Evolutionary conservation across 441 rosid genomes (phyloP), one percentile per base, ranked within the genome.

Genomic region (Syzygium malaccense): DNA sequence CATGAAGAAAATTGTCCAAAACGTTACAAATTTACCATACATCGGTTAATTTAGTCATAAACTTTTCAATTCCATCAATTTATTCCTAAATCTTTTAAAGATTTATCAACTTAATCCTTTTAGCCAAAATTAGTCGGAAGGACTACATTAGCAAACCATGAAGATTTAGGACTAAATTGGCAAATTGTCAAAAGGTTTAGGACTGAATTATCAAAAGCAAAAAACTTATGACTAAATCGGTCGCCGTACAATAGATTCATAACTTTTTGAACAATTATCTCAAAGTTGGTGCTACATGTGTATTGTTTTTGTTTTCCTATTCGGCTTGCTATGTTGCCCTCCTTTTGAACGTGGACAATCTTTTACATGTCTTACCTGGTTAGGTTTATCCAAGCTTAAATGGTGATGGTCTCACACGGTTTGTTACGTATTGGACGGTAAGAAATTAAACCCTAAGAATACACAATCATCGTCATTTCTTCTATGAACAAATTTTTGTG

Each of bases 31-130:
- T 4, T 37, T 71, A 71, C 5, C 2, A 7, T 71, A 1, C 4
- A 6, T 0, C 0, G 0, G 14, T 2, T 13, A 20, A 37, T 20
- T 71, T 14, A 5, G 12, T 19, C 28, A 2, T 19, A 19, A 19
- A 33, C 0, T 33, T 33, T 33, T 37, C 2, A 5, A 71, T 37
- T 71, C 15, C 20, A 4, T 1, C 2, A 11, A 20, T 68, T 32
- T 33, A 5, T 1, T 71, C 28, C 1, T 37, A 2, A 71, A 5
- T 1, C 3, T 37, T 71, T 33, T 37, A 0, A 37, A 1, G 7
- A 33, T 71, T 18, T 37, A 3, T 15, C 15, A 37, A 71, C 7
- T 12, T 57, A 57, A 57, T 57, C n/a, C 6, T 57, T 57, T 1
- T 25, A 11, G n/a, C 4, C 9, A 10, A 56, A 56, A 56, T 26